A percentile compares a stretch with the other conserved stretches of the same genome.
phyloP scores from a whole-genome alignment of 495 filamentous ascomycete genomes.

The Aspergillus mulundensis region DNA sequence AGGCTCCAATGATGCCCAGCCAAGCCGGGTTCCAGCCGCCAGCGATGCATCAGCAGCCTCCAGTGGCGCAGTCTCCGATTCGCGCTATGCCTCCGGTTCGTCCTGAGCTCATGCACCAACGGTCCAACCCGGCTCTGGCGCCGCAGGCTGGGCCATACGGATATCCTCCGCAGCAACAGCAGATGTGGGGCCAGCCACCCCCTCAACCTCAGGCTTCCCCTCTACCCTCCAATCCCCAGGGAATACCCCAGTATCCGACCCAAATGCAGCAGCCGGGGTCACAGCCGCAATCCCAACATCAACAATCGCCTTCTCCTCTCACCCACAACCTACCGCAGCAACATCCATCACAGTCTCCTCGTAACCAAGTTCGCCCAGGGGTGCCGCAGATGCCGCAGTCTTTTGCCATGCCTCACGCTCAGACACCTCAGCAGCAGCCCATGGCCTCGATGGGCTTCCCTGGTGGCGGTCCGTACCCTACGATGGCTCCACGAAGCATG shows the following conservation, averaged over 20 bases:
- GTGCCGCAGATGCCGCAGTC: constrained; percentile 41
- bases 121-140: constrained; percentile 39
- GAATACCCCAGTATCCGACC: constrained; percentile 43
- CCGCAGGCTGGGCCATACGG: constrained; percentile 40
- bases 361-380: constrained; percentile 40
- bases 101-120: constrained; percentile 45
- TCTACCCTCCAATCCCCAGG: constrained; percentile 39
- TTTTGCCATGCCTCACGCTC: constrained; percentile 49
- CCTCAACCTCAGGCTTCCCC: constrained; percentile 52
- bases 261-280: constrained; percentile 22
- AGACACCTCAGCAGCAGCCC: constrained; percentile 58
- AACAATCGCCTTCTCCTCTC: constrained; percentile 41
- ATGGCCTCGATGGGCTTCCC: constrained; percentile 43
- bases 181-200: constrained; percentile 52
- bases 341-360: constrained; percentile 48
- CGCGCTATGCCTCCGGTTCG: constrained; percentile 40
- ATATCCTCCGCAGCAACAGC: constrained; percentile 44
- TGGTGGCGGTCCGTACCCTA: constrained; percentile 34
- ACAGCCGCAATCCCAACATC: constrained; percentile 24
- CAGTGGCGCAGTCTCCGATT: constrained; percentile 41
- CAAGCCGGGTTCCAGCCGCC: constrained; percentile 34
- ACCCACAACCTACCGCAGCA: constrained; percentile 32
- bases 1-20: constrained; percentile 38
- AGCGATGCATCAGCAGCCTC: constrained; percentile 34
- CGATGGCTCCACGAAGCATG: constrained; percentile 37